phyloP scores from a whole-genome alignment of 2,329 filamentous ascomycete species.

The Fusarium sp. region DNA sequence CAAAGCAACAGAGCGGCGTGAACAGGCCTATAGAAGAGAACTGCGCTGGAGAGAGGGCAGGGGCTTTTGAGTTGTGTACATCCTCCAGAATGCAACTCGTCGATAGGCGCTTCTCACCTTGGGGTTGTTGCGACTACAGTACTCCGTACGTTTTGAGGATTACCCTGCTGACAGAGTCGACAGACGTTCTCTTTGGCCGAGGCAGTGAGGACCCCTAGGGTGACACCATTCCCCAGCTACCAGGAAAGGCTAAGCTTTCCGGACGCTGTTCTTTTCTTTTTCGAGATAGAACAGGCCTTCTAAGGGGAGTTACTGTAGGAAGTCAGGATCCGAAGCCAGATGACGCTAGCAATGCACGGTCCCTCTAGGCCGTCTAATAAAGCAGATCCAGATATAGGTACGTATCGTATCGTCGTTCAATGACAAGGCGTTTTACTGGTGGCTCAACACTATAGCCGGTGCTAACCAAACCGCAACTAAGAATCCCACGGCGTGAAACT shows the following conservation, averaged over 20 bases:
- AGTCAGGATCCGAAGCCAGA: constrained; percentile 31
- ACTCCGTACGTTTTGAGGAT: constrained; percentile 19
- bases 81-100: constrained; percentile 1
- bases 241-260: constrained; percentile 43
- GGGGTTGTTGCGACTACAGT: constrained; percentile 23
- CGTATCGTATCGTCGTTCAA: constrained; percentile 26
- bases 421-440: constrained; percentile 12
- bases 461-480: constrained; percentile 5
- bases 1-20: constrained; percentile 17
- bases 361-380: constrained; percentile 15
- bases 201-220: constrained; percentile 12
- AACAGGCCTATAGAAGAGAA: neutral
- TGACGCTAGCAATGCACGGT: constrained; percentile 44
- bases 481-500: constrained; percentile 10
- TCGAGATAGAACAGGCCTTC: constrained; percentile 24
- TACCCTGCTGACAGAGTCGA: constrained; percentile 29
- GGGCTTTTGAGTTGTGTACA: constrained; percentile 1
- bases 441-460: constrained; percentile 16
- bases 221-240: constrained; percentile 42
- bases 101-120: constrained; percentile 24
- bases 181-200: constrained; percentile 17
- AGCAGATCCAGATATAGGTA: constrained; percentile 24
- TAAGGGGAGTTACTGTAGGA: constrained; percentile 27
- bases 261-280: constrained; percentile 36
- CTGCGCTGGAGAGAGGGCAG: neutral